Base-by-base conservation (phyloP, 75 land plant genomes). In the Isoetes taiwanensis region DNA sequence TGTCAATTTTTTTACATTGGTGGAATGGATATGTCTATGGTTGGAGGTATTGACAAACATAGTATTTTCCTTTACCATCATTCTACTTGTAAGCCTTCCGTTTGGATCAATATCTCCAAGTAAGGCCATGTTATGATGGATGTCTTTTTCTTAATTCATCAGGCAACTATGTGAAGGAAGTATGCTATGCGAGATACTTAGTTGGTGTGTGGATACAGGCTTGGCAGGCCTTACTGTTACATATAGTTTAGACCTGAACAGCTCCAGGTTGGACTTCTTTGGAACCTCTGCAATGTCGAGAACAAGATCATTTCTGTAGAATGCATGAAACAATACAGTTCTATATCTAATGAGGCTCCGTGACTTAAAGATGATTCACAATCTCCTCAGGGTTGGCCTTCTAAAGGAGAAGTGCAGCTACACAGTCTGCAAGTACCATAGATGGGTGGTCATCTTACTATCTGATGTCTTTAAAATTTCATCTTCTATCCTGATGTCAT, bases 11-110 rank as follows among this genome's bases (percentile, higher is more conserved):
- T 90, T 64, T 80, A 90, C 54, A 82, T 66, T 62, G 59, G 76
- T 75, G 76, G 94, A 90, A 56, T 90, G 96, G 96, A 79, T 90
- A 39, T 78, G 76, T 30, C 78, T 82, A 42, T 72, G 96, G 57
- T 60, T 90, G 37, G 84, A 90, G 35, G 23, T 80, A 2, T 64
- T 90, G 3, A 79, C 86, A 26, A 85, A 78, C 54, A 69, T 86
- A 55, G 81, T 86, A 4, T 90, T 90, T 63, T 83, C 84, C 12
- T 86, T 72, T 58, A 82, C 79, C 2, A 68, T 90, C 71, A 54
- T 75, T 28, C 62, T 90, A 55, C 78, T 90, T 2, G 78, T 86
- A 19, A 69, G 74, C 52, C 75, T 90, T 12, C 96, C 91, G 34
- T 72, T 77, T 56, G 93, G 80, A 19, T 52, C 71, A 14, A 70